Conservation (phyloP, 805 yeast genomes). For the Aciculoconidium aculeatum region DNA sequence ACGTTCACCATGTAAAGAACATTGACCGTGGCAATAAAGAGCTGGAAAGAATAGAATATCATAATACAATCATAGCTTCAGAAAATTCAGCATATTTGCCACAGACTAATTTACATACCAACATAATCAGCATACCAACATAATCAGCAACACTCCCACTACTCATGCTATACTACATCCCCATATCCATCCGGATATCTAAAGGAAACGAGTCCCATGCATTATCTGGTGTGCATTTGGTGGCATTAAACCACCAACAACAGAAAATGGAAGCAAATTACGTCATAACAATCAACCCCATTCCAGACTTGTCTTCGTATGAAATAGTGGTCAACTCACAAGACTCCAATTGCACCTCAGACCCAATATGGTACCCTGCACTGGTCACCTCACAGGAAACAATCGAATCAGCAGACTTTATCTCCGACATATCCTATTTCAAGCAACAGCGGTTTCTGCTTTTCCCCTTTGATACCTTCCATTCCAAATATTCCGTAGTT, state of each 20-base stretch:
- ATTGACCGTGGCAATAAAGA: too few species aligned
- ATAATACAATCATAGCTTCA: too few species aligned
- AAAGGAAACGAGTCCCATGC: constrained; percentile 12
- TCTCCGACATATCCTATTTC: constrained; percentile 14
- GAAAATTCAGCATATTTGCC: too few species aligned
- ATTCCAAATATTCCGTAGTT: too few species aligned
- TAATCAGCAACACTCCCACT: background rate
- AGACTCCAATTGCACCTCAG: constrained; percentile 2
- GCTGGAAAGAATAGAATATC: too few species aligned
- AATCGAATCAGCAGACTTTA: constrained; percentile 4
- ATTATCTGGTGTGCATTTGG: constrained; percentile 18
- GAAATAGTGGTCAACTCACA: constrained; percentile 7
- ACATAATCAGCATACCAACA: too few species aligned
- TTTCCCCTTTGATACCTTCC: constrained; percentile 15
- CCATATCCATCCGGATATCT: constrained; percentile 19
- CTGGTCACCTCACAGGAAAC: background rate
- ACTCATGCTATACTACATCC: constrained; percentile 14
- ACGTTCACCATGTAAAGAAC: too few species aligned
- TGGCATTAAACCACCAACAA: constrained; percentile 2
- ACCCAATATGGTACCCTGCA: constrained; percentile 8
- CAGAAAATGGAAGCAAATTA: constrained; percentile 6
- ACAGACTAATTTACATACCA: too few species aligned
- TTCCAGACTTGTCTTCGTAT: constrained; percentile 8
- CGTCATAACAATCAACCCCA: constrained; percentile 12
- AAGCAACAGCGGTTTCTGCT: constrained; percentile 17